A percentile compares a stretch with the other conserved stretches of the same genome.
Conservation (phyloP, 148 eudicot genomes). For the Vaccinium vitisidaea region DNA sequence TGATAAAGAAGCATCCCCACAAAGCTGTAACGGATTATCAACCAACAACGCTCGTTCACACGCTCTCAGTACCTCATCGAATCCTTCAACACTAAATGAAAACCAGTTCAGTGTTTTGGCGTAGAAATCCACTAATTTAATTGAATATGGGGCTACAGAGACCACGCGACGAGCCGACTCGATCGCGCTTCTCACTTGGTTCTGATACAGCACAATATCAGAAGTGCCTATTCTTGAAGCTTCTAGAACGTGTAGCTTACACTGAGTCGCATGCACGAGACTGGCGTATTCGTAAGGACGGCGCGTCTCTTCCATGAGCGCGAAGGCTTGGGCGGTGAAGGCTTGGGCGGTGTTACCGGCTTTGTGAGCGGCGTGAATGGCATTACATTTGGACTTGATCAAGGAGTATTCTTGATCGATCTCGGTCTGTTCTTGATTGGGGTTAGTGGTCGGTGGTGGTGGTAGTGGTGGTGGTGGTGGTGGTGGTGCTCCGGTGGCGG, state of each 20-base stretch:
- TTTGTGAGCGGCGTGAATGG: not conserved
- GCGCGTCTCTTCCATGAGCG: not conserved
- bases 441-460: too few species aligned
- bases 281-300: not conserved
- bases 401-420: not conserved
- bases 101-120: not conserved
- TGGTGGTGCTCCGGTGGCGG: not conserved
- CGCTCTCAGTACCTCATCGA: not conserved
- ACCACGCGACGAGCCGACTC: not conserved
- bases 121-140: not conserved
- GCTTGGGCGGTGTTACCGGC: not conserved
- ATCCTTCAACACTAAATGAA: not conserved
- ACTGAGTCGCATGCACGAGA: not conserved
- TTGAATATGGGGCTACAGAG: not conserved
- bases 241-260: not conserved
- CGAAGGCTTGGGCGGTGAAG: not conserved
- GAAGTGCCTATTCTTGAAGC: not conserved
- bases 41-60: not conserved
- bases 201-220: not conserved
- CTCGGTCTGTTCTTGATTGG: not conserved
- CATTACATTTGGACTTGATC: not conserved
- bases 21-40: not conserved
- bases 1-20: not conserved
- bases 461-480: too few species aligned
- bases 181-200: not conserved